A percentile compares a stretch with the other conserved stretches of the same genome.
Evolutionary conservation across 2,329 filamentous ascomycete species (phyloP).

Genomic region (Aspergillus tamarii): DNA sequence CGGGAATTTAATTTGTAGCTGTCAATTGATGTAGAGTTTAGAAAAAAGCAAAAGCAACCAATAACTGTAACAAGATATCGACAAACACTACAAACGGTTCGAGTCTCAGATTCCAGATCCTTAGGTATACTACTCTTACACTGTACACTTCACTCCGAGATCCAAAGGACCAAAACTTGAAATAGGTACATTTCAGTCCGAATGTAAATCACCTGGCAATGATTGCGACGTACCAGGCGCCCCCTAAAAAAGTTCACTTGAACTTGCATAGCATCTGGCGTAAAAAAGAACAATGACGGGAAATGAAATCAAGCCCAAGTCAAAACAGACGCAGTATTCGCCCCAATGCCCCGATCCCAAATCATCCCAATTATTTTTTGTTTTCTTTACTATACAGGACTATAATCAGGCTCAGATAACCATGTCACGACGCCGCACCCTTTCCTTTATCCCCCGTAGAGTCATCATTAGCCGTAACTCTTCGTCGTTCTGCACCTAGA

Average conservation of each 20-base stretch:
- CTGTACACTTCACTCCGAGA: not conserved
- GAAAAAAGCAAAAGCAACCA: not conserved
- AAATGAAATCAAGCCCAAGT: constrained; percentile 31
- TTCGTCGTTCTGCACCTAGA: constrained; percentile 45
- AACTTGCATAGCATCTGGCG: constrained; percentile 10
- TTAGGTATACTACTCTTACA: not conserved
- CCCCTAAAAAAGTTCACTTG: not conserved
- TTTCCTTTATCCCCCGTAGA: constrained; percentile 47
- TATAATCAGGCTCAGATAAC: constrained; percentile 29
- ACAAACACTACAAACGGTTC: not conserved
- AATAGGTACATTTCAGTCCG: constrained; percentile 4
- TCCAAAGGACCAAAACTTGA: too few species aligned
- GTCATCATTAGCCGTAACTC: constrained; percentile 48
- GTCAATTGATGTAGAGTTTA: not conserved
- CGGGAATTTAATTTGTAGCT: not conserved
- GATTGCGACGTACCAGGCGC: not conserved
- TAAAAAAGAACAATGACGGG: constrained; percentile 21
- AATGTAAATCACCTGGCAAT: constrained; percentile 2
- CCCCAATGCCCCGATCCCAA: constrained; percentile 44
- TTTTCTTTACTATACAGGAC: constrained; percentile 44
- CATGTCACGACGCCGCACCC: constrained; percentile 37
- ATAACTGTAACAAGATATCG: not conserved
- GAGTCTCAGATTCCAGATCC: not conserved
- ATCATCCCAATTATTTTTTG: constrained; percentile 41
- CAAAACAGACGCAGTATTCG: constrained; percentile 44